Conservation (phyloP, 75 land plant genomes). For the Sequoiadendron giganteum region DNA sequence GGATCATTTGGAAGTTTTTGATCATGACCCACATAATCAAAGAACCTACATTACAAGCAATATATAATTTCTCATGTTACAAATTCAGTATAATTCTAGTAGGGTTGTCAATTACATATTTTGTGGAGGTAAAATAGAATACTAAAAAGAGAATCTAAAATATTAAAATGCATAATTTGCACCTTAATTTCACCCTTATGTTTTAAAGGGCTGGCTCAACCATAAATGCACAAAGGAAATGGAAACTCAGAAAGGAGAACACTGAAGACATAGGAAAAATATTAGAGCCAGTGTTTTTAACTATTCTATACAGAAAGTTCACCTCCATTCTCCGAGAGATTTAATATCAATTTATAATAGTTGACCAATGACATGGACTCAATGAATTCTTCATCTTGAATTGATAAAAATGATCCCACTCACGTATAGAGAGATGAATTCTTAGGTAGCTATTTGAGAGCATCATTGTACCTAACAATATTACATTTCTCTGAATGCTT, state of each 20-base stretch:
- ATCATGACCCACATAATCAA: conserved; percentile 20
- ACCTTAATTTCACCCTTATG: neutral
- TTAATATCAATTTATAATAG: too few species aligned
- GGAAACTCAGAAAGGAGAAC: neutral
- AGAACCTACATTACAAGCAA: conserved; percentile 41
- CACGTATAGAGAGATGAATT: neutral
- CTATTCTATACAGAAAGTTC: neutral
- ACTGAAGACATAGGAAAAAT: neutral
- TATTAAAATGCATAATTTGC: neutral
- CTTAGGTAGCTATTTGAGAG: neutral
- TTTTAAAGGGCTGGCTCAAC: neutral
- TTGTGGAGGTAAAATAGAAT: neutral
- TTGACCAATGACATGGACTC: neutral
- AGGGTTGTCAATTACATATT: neutral
- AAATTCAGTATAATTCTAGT: neutral
- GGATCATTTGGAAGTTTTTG: conserved; percentile 30
- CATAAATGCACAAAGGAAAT: neutral
- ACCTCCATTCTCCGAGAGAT: neutral
- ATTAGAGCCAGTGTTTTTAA: neutral
- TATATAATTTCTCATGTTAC: neutral
- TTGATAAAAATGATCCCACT: neutral
- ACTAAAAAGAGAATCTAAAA: too few species aligned
- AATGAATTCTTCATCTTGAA: neutral
- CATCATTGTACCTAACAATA: neutral
- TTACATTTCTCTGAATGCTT: neutral